Conservation (phyloP, 2,329 filamentous ascomycete species). For the Coniochaeta hoffmannii region DNA sequence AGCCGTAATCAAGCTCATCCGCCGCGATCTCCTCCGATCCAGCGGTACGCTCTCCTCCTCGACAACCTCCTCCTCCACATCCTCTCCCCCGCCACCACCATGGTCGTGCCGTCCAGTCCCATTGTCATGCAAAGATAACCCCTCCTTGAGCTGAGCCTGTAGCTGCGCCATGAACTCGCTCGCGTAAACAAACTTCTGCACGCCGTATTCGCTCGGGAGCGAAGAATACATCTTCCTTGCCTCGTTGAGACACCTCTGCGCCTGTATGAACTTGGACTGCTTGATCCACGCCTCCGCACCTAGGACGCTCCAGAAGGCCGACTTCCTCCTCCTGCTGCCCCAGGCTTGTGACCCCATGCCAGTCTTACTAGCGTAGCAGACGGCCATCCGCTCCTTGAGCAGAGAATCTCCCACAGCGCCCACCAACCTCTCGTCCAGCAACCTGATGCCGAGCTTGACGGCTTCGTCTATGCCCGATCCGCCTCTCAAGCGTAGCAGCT, state of each 20-base stretch:
- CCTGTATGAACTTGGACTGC: conserved; percentile 69
- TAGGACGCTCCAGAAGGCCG: conserved; percentile 80
- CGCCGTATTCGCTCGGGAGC: conserved; percentile 41
- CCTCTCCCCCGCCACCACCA: conserved; percentile 26
- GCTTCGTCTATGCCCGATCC: conserved; percentile 79
- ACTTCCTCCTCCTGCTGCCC: conserved; percentile 72
- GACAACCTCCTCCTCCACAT: conserved; percentile 16
- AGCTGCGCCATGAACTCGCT: conserved; percentile 45
- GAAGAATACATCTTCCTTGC: conserved; percentile 50
- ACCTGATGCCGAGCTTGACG: conserved; percentile 72
- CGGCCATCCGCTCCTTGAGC: conserved; percentile 76
- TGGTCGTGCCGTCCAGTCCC: conserved; percentile 14
- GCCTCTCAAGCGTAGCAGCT: conserved; percentile 75
- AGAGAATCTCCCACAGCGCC: conserved; percentile 73
- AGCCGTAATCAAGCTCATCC: conserved; percentile 45
- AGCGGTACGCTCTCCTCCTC: conserved; percentile 50
- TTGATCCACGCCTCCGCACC: conserved; percentile 78
- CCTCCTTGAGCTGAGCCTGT: conserved; percentile 40
- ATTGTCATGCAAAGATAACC: conserved; percentile 27
- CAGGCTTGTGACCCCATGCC: conserved; percentile 59
- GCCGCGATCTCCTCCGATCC: conserved; percentile 41
- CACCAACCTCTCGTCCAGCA: conserved; percentile 71
- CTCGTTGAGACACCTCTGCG: conserved; percentile 68
- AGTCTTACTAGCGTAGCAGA: conserved; percentile 71
- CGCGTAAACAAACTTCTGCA: conserved; percentile 42